Percentiles rank a stretch among this genome's conserved stretches.
These are phyloP conservation scores for Russula compacta DNA, from an alignment of 768 basidiomycete species.

Conservation along the genomic window DNA sequence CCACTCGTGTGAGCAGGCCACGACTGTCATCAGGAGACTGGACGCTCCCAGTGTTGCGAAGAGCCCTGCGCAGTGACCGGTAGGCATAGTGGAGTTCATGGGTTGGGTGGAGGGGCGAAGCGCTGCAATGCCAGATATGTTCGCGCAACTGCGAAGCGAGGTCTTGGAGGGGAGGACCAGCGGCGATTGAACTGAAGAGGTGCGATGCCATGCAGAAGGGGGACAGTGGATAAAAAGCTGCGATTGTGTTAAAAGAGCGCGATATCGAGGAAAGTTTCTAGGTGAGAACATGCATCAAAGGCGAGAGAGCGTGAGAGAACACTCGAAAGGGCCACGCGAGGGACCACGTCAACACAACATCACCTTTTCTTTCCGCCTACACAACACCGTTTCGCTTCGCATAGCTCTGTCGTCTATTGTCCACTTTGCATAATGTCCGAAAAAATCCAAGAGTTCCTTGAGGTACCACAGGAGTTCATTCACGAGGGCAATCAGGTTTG, in stretches of 20 bases:
- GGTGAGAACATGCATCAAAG: constrained; percentile 6
- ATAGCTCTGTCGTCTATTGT: constrained; percentile 14
- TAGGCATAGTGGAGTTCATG: constrained; percentile 5
- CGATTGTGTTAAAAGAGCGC: background rate
- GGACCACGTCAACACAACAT: background rate
- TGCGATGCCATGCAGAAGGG: background rate
- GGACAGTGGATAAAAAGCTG: background rate
- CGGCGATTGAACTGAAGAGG: constrained; percentile 33
- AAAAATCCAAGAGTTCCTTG: constrained; percentile 81
- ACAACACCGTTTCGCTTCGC: constrained; percentile 2
- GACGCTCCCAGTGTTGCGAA: background rate
- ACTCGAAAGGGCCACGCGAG: background rate
- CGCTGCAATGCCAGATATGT: constrained; percentile 12
- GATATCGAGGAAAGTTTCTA: background rate
- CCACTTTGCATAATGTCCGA: constrained; percentile 62
- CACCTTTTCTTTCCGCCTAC: background rate
- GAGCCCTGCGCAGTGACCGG: constrained; percentile 12
- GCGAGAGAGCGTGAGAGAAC: background rate
- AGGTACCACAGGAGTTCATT: constrained; percentile 85
- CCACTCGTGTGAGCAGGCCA: constrained; percentile 22
- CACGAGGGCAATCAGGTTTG: constrained; percentile 87
- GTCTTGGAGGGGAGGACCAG: constrained; percentile 32
- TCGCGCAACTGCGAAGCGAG: constrained; percentile 11
- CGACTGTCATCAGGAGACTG: background rate
- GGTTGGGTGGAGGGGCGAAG: background rate